Percentiles rank a stretch among this genome's conserved stretches.
phyloP scores from a whole-genome alignment of 139 green algal species.

The Pedinophyceae sp. region DNA sequence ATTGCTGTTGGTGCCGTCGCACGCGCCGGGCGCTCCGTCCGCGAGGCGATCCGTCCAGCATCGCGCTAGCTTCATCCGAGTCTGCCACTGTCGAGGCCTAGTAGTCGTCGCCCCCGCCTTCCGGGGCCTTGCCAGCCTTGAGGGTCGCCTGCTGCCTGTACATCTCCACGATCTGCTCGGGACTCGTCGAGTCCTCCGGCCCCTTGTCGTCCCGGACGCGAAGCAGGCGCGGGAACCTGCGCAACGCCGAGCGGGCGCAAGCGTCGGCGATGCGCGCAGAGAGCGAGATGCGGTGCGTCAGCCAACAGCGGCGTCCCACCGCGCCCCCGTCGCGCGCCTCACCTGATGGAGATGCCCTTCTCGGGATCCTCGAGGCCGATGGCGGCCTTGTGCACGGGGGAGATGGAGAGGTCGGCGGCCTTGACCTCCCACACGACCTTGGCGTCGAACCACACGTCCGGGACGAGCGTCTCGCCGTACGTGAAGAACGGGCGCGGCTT shows the following conservation, averaged over 20 bases:
- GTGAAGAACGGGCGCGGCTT: constrained; percentile 16
- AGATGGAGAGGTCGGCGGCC: constrained; percentile 88
- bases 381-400: constrained; percentile 74
- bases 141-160: constrained; percentile 60
- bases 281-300: not conserved
- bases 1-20: not conserved
- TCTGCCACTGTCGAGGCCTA: not conserved
- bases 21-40: not conserved
- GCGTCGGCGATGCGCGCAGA: not conserved
- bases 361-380: constrained; percentile 48
- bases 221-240: constrained; percentile 71
- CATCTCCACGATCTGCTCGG: constrained; percentile 72
- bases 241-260: not conserved
- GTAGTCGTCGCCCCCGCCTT: not conserved
- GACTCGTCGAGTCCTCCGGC: constrained; percentile 70
- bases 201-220: constrained; percentile 82
- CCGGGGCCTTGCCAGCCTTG: no score
- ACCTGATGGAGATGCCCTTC: constrained; percentile 78
- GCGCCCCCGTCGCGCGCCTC: not conserved
- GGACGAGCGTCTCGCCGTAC: constrained; percentile 42
- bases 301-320: not conserved
- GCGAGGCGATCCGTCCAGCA: not conserved
- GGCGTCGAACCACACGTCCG: constrained; percentile 90
- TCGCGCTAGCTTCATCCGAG: not conserved
- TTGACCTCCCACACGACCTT: constrained; percentile 93